phyloP scores from a whole-genome alignment of 1,284 basidiomycete genomes.

The Cutaneotrichosporon spelunceum region DNA sequence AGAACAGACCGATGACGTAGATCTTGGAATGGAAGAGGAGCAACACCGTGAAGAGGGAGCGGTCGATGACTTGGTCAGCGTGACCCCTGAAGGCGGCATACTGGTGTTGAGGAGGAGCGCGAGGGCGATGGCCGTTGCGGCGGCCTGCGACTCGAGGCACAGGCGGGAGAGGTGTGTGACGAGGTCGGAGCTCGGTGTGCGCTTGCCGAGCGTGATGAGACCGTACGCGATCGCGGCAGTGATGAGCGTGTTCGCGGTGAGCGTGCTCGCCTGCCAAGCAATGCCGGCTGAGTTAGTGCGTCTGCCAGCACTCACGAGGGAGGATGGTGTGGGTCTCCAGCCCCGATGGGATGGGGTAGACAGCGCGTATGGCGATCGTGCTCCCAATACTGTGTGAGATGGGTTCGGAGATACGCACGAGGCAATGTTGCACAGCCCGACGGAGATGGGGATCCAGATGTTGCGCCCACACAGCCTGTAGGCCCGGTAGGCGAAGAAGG shows the following conservation, averaged over 20 bases:
- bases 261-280: slow-evolving; percentile 19
- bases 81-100: neutral
- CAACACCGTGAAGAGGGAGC: slow-evolving; percentile 30
- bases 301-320: neutral
- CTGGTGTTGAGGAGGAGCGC: slow-evolving; percentile 31
- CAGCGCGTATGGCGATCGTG: neutral
- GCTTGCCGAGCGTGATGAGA: slow-evolving; percentile 32
- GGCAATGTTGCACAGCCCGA: neutral
- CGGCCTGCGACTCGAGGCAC: slow-evolving; percentile 38
- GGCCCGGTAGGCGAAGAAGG: slow-evolving; percentile 38
- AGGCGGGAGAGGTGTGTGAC: slow-evolving; percentile 33
- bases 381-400: neutral
- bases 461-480: slow-evolving; percentile 32
- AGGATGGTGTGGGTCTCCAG: neutral
- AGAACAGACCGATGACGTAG: slow-evolving; percentile 35
- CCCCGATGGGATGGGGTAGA: neutral
- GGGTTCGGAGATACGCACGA: neutral
- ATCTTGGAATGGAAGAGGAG: slow-evolving; percentile 32
- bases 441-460: slow-evolving; percentile 26
- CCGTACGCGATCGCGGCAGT: slow-evolving; percentile 31
- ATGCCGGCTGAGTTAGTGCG: neutral
- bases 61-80: slow-evolving; percentile 5
- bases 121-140: slow-evolving; percentile 31
- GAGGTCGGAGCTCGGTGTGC: slow-evolving; percentile 36
- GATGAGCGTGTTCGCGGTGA: slow-evolving; percentile 35